Evolutionary conservation across 768 basidiomycete genomes (phyloP).

Genomic region (Boletus sensibilis): DNA sequence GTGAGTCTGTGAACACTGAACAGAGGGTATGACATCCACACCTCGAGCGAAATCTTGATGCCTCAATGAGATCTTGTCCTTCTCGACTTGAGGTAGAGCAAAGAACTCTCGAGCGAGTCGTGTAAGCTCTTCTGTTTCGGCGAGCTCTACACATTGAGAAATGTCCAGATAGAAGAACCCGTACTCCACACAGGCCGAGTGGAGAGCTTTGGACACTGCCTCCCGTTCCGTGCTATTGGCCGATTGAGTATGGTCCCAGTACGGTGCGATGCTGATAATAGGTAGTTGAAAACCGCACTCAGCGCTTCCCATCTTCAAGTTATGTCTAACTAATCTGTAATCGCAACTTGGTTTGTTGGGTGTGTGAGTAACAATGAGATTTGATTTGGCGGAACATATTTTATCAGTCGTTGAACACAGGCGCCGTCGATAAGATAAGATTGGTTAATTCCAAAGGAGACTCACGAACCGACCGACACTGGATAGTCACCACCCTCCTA

Average conservation of each 20-base stretch:
- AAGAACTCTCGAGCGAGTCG: slow-evolving; percentile 74
- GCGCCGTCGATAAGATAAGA: slow-evolving; percentile 21
- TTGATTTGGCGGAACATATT: background rate
- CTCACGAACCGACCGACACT: background rate
- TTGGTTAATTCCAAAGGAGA: background rate
- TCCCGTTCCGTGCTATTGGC: slow-evolving; percentile 37
- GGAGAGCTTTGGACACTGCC: slow-evolving; percentile 55
- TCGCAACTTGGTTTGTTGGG: background rate
- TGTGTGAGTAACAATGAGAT: background rate
- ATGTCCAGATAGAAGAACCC: slow-evolving; percentile 91
- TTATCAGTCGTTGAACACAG: background rate
- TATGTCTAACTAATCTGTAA: background rate
- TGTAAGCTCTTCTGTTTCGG: slow-evolving; percentile 65
- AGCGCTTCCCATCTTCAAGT: slow-evolving; percentile 11
- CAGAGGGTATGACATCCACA: slow-evolving; percentile 28
- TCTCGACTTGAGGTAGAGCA: slow-evolving; percentile 65
- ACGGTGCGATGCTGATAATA: slow-evolving; percentile 71
- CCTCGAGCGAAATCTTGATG: slow-evolving; percentile 78
- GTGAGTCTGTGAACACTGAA: background rate
- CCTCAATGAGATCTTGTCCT: slow-evolving; percentile 67
- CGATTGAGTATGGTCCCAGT: slow-evolving; percentile 42
- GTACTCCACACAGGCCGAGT: slow-evolving; percentile 69
- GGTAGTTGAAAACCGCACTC: slow-evolving; percentile 45
- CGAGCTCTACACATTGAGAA: slow-evolving; percentile 50
- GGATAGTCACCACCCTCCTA: background rate